These are phyloP conservation scores for Liquidambar formosana DNA, from an alignment of 164 flowering plant species.

Conservation along the genomic window DNA sequence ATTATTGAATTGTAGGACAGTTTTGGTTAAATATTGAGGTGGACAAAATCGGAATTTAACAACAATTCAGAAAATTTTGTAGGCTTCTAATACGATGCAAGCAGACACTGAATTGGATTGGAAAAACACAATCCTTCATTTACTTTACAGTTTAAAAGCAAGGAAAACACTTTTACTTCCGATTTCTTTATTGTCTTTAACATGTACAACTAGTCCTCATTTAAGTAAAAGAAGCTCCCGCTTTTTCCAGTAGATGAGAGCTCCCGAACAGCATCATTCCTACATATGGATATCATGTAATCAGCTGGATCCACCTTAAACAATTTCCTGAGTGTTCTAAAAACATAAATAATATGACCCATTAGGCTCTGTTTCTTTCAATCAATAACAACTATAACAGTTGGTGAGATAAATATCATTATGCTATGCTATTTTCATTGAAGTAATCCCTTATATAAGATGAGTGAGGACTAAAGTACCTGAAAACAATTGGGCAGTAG, in stretches of 20 bases:
- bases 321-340: conserved; percentile 84
- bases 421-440: no score
- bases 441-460: no score
- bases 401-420: no score
- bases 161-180: conserved; percentile 67
- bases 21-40: no score
- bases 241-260: conserved; percentile 96
- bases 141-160: background rate
- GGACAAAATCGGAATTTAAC: no score
- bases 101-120: background rate
- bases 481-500: conserved; percentile 86
- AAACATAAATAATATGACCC: background rate
- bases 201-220: conserved; percentile 87
- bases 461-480: conserved; percentile 22
- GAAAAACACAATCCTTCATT: background rate
- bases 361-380: no score
- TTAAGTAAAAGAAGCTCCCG: conserved; percentile 90
- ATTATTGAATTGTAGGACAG: no score
- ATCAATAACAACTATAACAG: no score
- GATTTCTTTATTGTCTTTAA: conserved; percentile 87
- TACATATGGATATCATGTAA: conserved; percentile 94
- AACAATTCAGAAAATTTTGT: background rate
- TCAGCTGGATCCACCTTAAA: conserved; percentile 94
- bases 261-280: conserved; percentile 91
- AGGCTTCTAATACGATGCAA: background rate